Conservation (phyloP, 768 basidiomycete genomes). For the Cystobasidium tubakii region DNA sequence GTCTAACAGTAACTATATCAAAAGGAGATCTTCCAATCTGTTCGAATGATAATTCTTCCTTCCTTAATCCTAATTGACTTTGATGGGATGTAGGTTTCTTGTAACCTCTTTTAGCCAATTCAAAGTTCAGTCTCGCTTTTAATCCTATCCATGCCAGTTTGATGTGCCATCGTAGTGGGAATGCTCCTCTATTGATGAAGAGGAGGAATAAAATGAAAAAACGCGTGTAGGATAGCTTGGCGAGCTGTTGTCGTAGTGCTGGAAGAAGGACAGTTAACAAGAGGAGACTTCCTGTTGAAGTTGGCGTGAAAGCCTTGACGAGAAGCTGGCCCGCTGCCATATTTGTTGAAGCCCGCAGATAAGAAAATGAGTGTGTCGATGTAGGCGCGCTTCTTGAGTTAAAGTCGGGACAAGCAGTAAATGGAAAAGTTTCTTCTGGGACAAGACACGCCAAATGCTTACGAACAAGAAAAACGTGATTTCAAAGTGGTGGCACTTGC, state of each 20-base stretch:
- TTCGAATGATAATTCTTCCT: conserved; percentile 5
- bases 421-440: not conserved
- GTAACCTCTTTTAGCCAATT: conserved; percentile 4
- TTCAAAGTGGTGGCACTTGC: not conserved
- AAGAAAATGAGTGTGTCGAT: not conserved
- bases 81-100: not conserved
- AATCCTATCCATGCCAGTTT: conserved; percentile 11
- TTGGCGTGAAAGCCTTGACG: conserved; percentile 21
- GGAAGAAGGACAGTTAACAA: conserved; percentile 14
- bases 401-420: not conserved
- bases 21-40: conserved; percentile 21
- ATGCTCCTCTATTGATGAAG: conserved; percentile 19
- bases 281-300: conserved; percentile 1
- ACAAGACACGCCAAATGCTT: not conserved
- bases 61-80: conserved; percentile 7
- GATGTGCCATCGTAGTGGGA: conserved; percentile 33
- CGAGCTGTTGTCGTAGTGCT: conserved; percentile 8
- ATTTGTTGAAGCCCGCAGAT: not conserved
- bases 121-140: not conserved
- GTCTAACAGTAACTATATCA: conserved; percentile 6
- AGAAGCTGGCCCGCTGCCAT: conserved; percentile 20
- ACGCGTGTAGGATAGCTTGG: not conserved
- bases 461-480: not conserved
- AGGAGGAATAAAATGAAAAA: conserved; percentile 23
- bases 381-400: not conserved